A percentile compares a stretch with the other conserved stretches of the same genome.
phyloP scores from a whole-genome alignment of 306 rosid species.

The Vigna mungo region DNA sequence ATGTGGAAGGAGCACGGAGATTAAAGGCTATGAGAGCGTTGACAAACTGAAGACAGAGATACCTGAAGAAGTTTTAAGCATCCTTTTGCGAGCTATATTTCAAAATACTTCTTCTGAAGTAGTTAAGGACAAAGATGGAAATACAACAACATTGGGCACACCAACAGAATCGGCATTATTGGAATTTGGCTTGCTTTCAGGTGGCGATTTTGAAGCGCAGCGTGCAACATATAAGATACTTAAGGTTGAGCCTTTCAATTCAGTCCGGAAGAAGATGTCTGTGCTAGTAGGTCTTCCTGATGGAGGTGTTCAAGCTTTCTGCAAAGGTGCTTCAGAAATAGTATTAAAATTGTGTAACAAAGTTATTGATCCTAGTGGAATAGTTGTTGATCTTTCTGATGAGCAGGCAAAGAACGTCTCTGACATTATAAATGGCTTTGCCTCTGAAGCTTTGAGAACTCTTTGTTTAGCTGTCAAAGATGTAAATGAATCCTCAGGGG shows the following conservation, averaged over 20 bases:
- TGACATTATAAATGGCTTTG: conserved; percentile 73
- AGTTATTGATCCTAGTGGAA: conserved; percentile 65
- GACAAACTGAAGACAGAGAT: conserved; percentile 57
- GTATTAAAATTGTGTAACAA: conserved; percentile 68
- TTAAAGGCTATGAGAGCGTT: conserved; percentile 52
- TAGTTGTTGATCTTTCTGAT: conserved; percentile 56
- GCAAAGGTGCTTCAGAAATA: conserved; percentile 98
- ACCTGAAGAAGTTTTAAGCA: conserved; percentile 57
- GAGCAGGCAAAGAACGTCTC: conserved; percentile 54
- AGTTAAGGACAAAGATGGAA: conserved; percentile 65
- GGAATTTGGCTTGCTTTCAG: conserved; percentile 80
- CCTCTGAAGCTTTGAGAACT: conserved; percentile 86
- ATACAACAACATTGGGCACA: conserved; percentile 67
- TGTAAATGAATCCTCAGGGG: conserved; percentile 46
- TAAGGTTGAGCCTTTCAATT: conserved; percentile 85
- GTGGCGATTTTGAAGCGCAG: conserved; percentile 75
- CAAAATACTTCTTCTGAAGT: conserved; percentile 82
- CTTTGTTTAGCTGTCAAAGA: conserved; percentile 85
- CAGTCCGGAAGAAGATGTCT: conserved; percentile 91
- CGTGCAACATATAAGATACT: conserved; percentile 63
- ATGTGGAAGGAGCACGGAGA: conserved; percentile 57
- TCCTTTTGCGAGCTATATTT: conserved; percentile 79
- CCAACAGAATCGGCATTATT: conserved; percentile 89
- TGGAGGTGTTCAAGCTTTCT: conserved; percentile 65
- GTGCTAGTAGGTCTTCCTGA: conserved; percentile 73